A percentile compares a stretch with the other conserved stretches of the same genome.
Evolutionary conservation across 371 early-diverging fungal species (phyloP).

Genomic region (Haplosporangium sp.): DNA sequence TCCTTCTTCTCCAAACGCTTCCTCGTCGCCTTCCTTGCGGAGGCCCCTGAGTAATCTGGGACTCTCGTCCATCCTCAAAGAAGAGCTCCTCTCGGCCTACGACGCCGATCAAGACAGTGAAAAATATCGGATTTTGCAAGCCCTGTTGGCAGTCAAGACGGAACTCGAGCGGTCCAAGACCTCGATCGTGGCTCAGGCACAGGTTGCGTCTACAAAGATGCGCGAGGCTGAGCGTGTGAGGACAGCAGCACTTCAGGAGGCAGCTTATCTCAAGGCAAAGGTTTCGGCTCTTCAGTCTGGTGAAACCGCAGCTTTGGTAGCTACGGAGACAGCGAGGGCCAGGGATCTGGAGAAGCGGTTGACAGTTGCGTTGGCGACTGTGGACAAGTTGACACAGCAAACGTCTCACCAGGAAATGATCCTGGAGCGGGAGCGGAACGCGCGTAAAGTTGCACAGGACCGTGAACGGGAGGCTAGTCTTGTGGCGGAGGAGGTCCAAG

Average conservation of each 20-base stretch:
- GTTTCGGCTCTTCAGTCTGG: constrained; percentile 54
- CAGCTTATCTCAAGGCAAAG: constrained; percentile 70
- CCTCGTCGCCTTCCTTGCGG: no score
- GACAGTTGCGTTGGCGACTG: constrained; percentile 57
- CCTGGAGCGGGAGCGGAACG: constrained; percentile 58
- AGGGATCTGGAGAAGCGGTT: constrained; percentile 64
- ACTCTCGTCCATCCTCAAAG: constrained; percentile 11
- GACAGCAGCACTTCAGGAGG: constrained; percentile 68
- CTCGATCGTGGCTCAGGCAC: constrained; percentile 45
- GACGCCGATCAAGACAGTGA: constrained; percentile 39
- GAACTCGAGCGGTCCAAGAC: constrained; percentile 45
- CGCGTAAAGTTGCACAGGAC: constrained; percentile 59
- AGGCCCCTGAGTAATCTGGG: constrained; percentile 8
- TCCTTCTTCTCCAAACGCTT: no score
- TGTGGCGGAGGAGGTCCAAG: constrained; percentile 63
- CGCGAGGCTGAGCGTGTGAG: constrained; percentile 65
- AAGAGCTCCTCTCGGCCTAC: constrained; percentile 19
- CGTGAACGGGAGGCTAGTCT: constrained; percentile 57
- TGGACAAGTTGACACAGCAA: constrained; percentile 55
- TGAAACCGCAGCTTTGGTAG: constrained; percentile 49
- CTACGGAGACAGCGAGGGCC: constrained; percentile 59
- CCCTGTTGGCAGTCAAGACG: constrained; percentile 27
- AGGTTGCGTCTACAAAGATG: constrained; percentile 60
- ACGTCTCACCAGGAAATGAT: constrained; percentile 57
- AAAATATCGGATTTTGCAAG: constrained; percentile 48